Percentiles rank a stretch among this genome's conserved stretches.
phyloP scores from a whole-genome alignment of 495 filamentous ascomycete genomes.

The Xylaria venustula region DNA sequence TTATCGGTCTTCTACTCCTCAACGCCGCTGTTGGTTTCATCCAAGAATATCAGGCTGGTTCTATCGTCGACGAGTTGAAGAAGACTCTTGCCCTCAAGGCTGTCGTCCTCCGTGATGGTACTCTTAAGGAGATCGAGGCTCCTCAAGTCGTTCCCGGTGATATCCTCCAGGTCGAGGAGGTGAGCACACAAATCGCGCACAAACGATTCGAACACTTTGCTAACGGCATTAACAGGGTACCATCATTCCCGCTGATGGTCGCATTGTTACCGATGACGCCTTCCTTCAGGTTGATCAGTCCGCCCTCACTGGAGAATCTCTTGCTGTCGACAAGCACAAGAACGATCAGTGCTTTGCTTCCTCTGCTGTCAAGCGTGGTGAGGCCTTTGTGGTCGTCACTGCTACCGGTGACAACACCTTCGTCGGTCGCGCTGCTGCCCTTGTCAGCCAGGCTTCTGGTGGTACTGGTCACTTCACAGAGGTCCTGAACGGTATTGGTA shows the following conservation, averaged over 20 bases:
- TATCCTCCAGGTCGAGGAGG: constrained; percentile 82
- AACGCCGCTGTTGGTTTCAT: constrained; percentile 85
- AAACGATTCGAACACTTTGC: not conserved
- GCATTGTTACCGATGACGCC: constrained; percentile 72
- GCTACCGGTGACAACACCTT: constrained; percentile 84
- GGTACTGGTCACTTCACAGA: constrained; percentile 85
- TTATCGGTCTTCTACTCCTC: constrained; percentile 68
- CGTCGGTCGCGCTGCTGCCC: constrained; percentile 82
- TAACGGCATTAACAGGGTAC: constrained; percentile 54
- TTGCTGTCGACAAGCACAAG: constrained; percentile 84
- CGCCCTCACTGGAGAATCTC: constrained; percentile 86
- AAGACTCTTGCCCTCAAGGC: constrained; percentile 86
- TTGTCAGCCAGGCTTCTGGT: constrained; percentile 71
- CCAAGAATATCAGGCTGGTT: constrained; percentile 87
- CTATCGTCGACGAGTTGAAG: constrained; percentile 89
- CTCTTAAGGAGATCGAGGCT: constrained; percentile 68
- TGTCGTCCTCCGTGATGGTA: constrained; percentile 75
- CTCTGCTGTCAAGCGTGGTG: constrained; percentile 85
- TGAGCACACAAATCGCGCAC: not conserved
- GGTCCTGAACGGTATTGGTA: constrained; percentile 83
- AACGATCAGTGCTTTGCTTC: constrained; percentile 78
- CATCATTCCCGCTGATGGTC: constrained; percentile 86
- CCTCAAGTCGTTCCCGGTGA: constrained; percentile 85
- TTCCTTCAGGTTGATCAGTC: constrained; percentile 92
- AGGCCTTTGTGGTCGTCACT: constrained; percentile 77